phyloP scores from a whole-genome alignment of 495 filamentous ascomycete species.

The Tuber indicum region DNA sequence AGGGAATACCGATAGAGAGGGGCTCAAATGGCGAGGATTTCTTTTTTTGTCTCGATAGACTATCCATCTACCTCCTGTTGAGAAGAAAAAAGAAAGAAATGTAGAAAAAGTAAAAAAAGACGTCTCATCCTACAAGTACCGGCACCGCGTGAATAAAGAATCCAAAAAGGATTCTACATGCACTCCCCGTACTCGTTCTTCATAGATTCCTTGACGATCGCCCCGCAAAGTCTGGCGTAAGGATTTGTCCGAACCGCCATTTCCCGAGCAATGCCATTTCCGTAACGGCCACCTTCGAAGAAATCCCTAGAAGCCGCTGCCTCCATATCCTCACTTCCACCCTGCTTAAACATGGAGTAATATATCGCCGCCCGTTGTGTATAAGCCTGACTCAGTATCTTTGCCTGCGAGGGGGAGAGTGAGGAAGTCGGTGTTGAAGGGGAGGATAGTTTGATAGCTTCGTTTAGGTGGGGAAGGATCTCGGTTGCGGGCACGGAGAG shows the following conservation, averaged over 20 bases:
- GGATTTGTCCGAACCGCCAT: slow-evolving; percentile 78
- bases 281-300: slow-evolving; percentile 66
- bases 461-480: slow-evolving; percentile 56
- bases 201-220: slow-evolving; percentile 80
- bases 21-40: no score
- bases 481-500: slow-evolving; percentile 45
- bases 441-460: slow-evolving; percentile 61
- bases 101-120: not conserved
- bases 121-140: not conserved
- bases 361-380: slow-evolving; percentile 72
- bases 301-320: slow-evolving; percentile 69
- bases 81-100: not conserved
- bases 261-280: slow-evolving; percentile 67
- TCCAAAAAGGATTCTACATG: not conserved
- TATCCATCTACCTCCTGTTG: no score
- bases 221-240: slow-evolving; percentile 79
- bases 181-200: slow-evolving; percentile 56
- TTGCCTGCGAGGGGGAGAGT: slow-evolving; percentile 56
- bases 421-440: slow-evolving; percentile 48
- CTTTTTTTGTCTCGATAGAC: no score
- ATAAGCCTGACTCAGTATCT: slow-evolving; percentile 61
- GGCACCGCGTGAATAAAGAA: not conserved
- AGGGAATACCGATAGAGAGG: no score
- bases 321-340: slow-evolving; percentile 51
- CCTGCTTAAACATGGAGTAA: slow-evolving; percentile 54